Evolutionary conservation across 169 alveolate species (phyloP).

Genomic region (Theileria luwenshuni): DNA sequence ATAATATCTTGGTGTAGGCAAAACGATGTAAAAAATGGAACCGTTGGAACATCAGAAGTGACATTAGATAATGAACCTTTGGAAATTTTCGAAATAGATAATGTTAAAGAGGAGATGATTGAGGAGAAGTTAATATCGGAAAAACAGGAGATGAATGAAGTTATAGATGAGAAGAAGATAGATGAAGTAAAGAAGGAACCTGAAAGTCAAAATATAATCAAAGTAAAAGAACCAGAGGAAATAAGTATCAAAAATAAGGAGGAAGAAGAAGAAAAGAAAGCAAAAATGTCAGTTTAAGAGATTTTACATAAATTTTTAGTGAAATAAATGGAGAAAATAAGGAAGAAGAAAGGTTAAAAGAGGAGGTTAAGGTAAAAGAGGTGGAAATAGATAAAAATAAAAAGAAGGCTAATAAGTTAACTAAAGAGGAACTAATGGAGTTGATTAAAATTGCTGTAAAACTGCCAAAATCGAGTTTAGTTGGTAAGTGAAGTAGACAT

Average conservation of each 20-base stretch:
- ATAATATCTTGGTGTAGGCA: slow-evolving; percentile 26
- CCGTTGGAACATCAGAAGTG: neutral
- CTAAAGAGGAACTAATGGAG: too few species aligned
- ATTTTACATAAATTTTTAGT: too few species aligned
- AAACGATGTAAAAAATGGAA: slow-evolving; percentile 1
- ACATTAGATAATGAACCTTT: neutral
- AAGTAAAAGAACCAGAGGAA: neutral
- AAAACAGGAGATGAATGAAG: neutral
- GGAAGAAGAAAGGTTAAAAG: too few species aligned
- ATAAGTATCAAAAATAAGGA: neutral
- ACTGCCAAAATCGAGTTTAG: neutral
- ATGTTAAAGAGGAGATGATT: neutral
- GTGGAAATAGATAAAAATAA: too few species aligned
- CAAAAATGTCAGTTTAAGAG: too few species aligned
- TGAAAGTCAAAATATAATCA: neutral
- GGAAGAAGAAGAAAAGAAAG: neutral
- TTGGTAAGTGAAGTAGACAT: too few species aligned
- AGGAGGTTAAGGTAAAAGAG: slow-evolving; percentile 6
- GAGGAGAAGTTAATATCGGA: neutral
- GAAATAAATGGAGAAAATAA: too few species aligned
- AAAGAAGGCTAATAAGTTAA: too few species aligned
- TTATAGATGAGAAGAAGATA: neutral
- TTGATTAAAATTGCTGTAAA: neutral
- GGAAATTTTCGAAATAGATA: neutral
- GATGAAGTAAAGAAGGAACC: too few species aligned